Evolutionary conservation across 2,329 filamentous ascomycete genomes (phyloP).

Genomic region (Talaromyces sp.): DNA sequence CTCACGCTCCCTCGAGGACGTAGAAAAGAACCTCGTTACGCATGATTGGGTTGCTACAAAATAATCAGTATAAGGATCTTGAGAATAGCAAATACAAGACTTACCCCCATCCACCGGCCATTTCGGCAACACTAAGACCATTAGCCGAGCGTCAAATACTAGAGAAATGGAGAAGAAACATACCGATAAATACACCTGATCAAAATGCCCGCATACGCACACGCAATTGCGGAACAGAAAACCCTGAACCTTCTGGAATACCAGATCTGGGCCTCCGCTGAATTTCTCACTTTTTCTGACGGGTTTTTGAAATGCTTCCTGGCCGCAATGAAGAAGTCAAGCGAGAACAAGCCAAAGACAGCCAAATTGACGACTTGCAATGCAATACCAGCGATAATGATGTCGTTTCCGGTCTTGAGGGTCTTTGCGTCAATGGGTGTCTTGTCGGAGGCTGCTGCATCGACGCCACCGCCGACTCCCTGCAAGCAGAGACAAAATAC

Average conservation of each 20-base stretch:
- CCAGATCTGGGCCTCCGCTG: constrained; percentile 17
- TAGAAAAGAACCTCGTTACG: constrained; percentile 59
- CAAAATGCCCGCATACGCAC: constrained; percentile 19
- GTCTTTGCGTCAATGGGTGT: constrained; percentile 14
- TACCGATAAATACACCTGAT: constrained; percentile 38
- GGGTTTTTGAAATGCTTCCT: constrained; percentile 13
- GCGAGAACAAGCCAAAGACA: constrained; percentile 27
- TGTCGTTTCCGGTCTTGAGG: constrained; percentile 24
- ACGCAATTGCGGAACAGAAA: constrained; percentile 22
- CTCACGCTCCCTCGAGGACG: constrained; percentile 54
- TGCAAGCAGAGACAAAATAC: constrained; percentile 52
- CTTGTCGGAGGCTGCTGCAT: constrained; percentile 37
- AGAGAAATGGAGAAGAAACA: not conserved
- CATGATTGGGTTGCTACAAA: constrained; percentile 54
- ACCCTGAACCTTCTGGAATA: constrained; percentile 21
- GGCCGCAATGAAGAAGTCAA: constrained; percentile 23
- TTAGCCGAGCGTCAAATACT: not conserved
- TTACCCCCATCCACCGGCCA: constrained; percentile 60
- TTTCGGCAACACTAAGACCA: constrained; percentile 51
- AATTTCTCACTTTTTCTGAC: constrained; percentile 1
- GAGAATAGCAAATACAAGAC: not conserved
- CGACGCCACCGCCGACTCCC: constrained; percentile 51
- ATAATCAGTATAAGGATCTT: not conserved
- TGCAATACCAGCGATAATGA: constrained; percentile 42
- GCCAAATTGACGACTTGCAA: constrained; percentile 38